Base-by-base conservation (phyloP, 805 yeast genomes). In the Babjeviella inositovora region DNA sequence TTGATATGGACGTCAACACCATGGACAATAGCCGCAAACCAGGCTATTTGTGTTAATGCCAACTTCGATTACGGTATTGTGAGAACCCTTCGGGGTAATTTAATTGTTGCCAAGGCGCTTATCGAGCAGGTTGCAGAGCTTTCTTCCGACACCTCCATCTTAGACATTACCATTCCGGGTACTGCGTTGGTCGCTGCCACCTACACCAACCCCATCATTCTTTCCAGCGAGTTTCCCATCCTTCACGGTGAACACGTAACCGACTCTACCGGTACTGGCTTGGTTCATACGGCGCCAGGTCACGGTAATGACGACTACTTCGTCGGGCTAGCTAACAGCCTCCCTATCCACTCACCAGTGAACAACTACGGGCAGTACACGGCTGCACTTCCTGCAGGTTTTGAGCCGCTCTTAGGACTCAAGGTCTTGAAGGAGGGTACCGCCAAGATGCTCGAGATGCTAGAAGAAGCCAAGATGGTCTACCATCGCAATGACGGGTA, bases 1-100 rank as follows among this genome's bases (percentile, higher is more conserved):
- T 38, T 79, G 30, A 81, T 90, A 27, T 90, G 99, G 99, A 90
- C 99, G 0, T 85, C 95, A 1, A 90, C 98, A 1, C 96, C 98
- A 0, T 90, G 99, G 99, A 90, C 99, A 0, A 56, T 90, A 15
- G 79, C 81, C 4, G 73, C 94, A 0, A 90, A 90, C 40, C 59
- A 62, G 31, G 96, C 96, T 0, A 68, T 90, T 20, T 73, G 90
- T 21, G 59, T 76, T 19, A 70, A 81, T 37, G 47, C 64, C 14
- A 47, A 57, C 1, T 50, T 79, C 26, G 39, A 44, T 0, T 90
- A 90, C 41, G 63, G 70, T 1, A 32, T 76, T 8, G 20, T 51
- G 4, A 7, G 11, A 10, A 7, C 8, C 20, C 43, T 68, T 5
- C 35, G 41, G 15, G 31, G 43, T 8, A 31, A 43, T 9, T 28